phyloP scores from a whole-genome alignment of 164 flowering plant species.

The Akebia trifoliata region DNA sequence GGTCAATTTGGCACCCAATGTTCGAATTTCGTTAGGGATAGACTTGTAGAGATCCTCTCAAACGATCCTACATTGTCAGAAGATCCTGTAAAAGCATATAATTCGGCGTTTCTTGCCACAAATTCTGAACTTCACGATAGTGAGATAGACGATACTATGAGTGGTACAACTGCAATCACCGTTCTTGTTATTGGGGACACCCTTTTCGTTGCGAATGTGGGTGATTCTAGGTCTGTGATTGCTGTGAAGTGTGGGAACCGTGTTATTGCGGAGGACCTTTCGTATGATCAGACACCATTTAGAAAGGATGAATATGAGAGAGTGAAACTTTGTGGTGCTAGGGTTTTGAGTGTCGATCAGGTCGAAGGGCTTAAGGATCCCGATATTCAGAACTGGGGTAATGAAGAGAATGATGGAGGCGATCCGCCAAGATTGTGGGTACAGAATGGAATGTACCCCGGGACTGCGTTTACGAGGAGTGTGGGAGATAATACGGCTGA shows the following conservation, averaged over 20 bases:
- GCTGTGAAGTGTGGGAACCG: slow-evolving; percentile 54
- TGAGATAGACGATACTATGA: slow-evolving; percentile 87
- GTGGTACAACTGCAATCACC: slow-evolving; percentile 96
- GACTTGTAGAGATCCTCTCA: slow-evolving; percentile 51
- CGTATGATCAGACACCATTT: slow-evolving; percentile 89
- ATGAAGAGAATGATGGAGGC: slow-evolving; percentile 68
- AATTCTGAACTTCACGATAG: slow-evolving; percentile 66
- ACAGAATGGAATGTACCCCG: slow-evolving; percentile 82
- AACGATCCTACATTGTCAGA: slow-evolving; percentile 49
- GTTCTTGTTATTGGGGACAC: slow-evolving; percentile 72
- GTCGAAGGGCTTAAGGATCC: slow-evolving; percentile 90
- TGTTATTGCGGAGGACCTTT: slow-evolving; percentile 61
- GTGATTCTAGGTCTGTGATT: slow-evolving; percentile 90
- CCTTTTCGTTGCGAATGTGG: slow-evolving; percentile 83
- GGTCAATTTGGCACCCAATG: slow-evolving; percentile 77
- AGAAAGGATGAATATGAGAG: slow-evolving; percentile 82
- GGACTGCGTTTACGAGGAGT: slow-evolving; percentile 95
- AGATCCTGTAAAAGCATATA: slow-evolving; percentile 76
- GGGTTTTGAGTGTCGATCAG: slow-evolving; percentile 86
- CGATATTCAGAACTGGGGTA: slow-evolving; percentile 73
- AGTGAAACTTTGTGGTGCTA: slow-evolving; percentile 86
- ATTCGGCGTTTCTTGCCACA: slow-evolving; percentile 48
- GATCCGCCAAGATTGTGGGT: slow-evolving; percentile 99
- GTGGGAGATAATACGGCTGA: slow-evolving; percentile 83
- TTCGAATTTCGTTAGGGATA: slow-evolving; percentile 71